Base-by-base conservation (phyloP, 371 early-diverging fungal species). In the Actinomortierella wolfii region DNA sequence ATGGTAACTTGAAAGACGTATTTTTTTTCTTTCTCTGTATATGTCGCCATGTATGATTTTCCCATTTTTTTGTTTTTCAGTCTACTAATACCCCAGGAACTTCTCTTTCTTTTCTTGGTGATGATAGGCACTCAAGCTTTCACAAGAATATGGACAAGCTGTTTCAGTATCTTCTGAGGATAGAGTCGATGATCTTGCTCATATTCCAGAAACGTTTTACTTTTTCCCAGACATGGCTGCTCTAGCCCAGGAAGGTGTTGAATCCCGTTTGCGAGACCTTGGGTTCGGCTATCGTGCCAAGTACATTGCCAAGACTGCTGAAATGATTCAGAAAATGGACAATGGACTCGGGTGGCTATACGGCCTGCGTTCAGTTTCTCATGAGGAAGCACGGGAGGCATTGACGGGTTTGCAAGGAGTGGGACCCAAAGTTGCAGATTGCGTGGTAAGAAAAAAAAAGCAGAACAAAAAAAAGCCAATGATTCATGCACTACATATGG, bases 381-480 rank as follows among this genome's bases (percentile, higher is more conserved):
- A 92, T 58, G 68, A 75, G 6, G 86, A 83, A 51, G 91, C 89
- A 0, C 85, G 86, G 43, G 56, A 44, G 9, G 87, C 84, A 17
- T 75, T 97, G 28, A 57, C 91, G 58, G 61, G 83, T 21, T 71
- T 96, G 15, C 77, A 86, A 43, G 95, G 94, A 0, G 91, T 94
- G 2, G 92, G 94, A 0, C 93, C 95, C 3, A 99, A 99, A 76
- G 98, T 99, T 4, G 98, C 98, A 2, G 99, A 99, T 76, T 99
- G 99, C 68, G 89, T 99, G 57, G 90, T 89, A 87, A 68, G 76
- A 34, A 34, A 34, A 34, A 34, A 34, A 6, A 11, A 4, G 34
- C 34, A 11, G 34, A 11, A 34, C 11, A 34, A 6, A 11, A 34
- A 4, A 34, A 6, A 6, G 11, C 34, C 4, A 6, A 4, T 4